These are phyloP conservation scores for Pseudocohnilembus persalinus DNA, from an alignment of 169 alveolate species.

Conservation along the genomic window DNA sequence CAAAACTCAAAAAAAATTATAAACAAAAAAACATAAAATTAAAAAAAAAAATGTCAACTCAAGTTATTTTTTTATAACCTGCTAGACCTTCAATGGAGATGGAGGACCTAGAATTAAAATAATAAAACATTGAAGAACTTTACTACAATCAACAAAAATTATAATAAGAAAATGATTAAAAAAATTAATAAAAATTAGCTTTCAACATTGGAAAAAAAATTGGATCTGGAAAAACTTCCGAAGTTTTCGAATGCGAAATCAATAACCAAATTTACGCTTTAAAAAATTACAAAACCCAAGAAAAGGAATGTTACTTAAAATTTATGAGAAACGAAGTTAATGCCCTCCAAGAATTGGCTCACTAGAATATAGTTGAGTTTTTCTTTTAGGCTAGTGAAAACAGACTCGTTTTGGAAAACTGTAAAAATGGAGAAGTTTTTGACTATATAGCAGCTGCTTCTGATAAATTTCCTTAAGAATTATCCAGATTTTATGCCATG, in stretches of 20 bases:
- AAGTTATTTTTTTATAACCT: no score
- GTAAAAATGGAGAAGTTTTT: conserved; percentile 18
- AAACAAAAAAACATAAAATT: no score
- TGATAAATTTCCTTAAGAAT: conserved; percentile 3
- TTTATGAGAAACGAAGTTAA: background rate
- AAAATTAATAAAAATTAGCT: no score
- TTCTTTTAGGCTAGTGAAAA: background rate
- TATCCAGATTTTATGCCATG: conserved; percentile 13
- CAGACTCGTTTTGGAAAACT: background rate
- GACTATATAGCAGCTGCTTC: background rate
- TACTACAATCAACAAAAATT: no score
- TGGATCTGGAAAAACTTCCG: background rate
- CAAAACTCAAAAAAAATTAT: no score
- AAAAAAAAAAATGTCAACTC: no score
- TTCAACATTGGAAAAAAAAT: background rate
- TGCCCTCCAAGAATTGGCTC: background rate
- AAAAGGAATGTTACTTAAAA: background rate
- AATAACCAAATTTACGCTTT: background rate
- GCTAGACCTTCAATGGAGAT: no score
- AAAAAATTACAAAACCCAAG: background rate
- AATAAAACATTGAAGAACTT: no score
- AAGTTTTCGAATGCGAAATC: background rate
- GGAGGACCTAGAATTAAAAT: no score
- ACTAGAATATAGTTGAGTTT: background rate
- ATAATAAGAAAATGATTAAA: no score